Evolutionary conservation across 768 basidiomycete genomes (phyloP).

Genomic region (Termitomyces sp.): DNA sequence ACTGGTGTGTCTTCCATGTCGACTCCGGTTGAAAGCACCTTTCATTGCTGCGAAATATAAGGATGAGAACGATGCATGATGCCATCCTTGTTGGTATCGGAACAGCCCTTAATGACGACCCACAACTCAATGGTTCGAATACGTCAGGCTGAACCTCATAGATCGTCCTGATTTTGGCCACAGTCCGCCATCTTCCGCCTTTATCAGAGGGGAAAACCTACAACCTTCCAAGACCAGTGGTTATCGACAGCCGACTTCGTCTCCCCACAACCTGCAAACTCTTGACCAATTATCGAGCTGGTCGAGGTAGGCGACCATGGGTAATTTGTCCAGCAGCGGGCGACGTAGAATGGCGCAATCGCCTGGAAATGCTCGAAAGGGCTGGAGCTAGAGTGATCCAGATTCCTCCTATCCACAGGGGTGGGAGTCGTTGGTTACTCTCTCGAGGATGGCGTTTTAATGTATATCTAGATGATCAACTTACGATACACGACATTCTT

Average conservation of each 20-base stretch:
- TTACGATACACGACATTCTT: slow-evolving; percentile 49
- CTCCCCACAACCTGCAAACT: slow-evolving; percentile 66
- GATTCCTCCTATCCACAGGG: slow-evolving; percentile 27
- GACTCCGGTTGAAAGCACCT: neutral
- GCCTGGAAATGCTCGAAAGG: slow-evolving; percentile 41
- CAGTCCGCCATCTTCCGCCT: slow-evolving; percentile 56
- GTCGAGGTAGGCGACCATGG: slow-evolving; percentile 68
- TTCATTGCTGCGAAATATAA: slow-evolving; percentile 22
- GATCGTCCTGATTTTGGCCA: neutral
- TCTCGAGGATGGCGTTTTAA: neutral
- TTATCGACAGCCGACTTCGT: slow-evolving; percentile 75
- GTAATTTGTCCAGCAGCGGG: slow-evolving; percentile 46
- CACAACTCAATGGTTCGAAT: slow-evolving; percentile 82
- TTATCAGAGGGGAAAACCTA: slow-evolving; percentile 27
- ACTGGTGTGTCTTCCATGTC: slow-evolving; percentile 55
- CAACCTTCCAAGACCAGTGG: slow-evolving; percentile 71
- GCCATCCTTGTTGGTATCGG: slow-evolving; percentile 89
- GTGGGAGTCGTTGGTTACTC: slow-evolving; percentile 23
- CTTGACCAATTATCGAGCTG: slow-evolving; percentile 54
- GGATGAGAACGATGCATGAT: slow-evolving; percentile 91
- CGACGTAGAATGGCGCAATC: slow-evolving; percentile 24
- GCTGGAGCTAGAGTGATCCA: slow-evolving; percentile 67
- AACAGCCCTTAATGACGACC: slow-evolving; percentile 88
- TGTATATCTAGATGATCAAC: slow-evolving; percentile 6
- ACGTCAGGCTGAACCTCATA: neutral